These are phyloP conservation scores for Solanum clarkiae DNA, from an alignment of 257 asterid genomes.

Conservation along the genomic window DNA sequence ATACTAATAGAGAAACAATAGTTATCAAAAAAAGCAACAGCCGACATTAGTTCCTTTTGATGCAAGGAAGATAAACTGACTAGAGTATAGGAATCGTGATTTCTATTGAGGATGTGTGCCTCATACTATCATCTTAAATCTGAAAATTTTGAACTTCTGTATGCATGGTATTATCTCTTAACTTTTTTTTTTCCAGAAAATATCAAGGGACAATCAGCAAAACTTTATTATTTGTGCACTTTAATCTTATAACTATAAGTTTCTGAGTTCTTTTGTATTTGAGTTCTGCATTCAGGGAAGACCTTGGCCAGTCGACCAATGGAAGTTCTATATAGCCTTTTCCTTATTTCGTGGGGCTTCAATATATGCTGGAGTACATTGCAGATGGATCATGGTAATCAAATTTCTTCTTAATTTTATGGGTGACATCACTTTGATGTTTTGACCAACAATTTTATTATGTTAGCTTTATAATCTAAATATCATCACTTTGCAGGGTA, in stretches of 20 bases:
- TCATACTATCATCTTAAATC: not conserved
- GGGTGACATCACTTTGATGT: not conserved
- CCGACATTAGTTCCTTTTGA: not conserved
- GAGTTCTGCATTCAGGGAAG: slow-evolving; percentile 47
- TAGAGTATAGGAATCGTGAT: not conserved
- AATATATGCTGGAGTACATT: slow-evolving; percentile 78
- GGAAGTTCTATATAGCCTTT: slow-evolving; percentile 92
- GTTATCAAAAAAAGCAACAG: not conserved
- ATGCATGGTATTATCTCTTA: not conserved
- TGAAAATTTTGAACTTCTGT: not conserved
- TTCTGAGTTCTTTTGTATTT: slow-evolving; percentile 3
- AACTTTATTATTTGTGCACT: not conserved
- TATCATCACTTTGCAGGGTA: slow-evolving; percentile 42
- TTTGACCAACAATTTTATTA: not conserved
- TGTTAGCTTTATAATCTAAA: not conserved
- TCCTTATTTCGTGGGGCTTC: slow-evolving; percentile 91
- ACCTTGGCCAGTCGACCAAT: slow-evolving; percentile 75
- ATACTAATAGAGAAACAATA: not conserved
- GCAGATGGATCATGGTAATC: slow-evolving; percentile 77
- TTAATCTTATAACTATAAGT: not conserved
- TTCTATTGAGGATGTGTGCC: not conserved
- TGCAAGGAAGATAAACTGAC: not conserved
- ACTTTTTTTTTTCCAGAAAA: too few relatives aligned
- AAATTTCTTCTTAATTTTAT: not conserved
- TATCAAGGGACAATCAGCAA: not conserved